phyloP scores from a whole-genome alignment of 345 rosid species.

The Bruguiera gymnorhiza region DNA sequence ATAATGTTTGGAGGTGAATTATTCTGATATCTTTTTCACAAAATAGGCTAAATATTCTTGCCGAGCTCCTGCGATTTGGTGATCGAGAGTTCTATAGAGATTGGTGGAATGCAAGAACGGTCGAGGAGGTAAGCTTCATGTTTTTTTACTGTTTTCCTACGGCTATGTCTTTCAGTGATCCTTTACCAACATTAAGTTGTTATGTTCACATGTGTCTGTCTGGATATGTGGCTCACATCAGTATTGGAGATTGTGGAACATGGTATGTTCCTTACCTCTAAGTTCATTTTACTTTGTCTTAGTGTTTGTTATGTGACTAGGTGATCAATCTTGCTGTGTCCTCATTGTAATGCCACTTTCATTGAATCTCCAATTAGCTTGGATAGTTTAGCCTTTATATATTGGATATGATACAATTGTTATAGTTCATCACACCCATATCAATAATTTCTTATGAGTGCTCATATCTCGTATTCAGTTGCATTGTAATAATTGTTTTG shows the following conservation, averaged over 20 bases:
- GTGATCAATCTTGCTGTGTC: neutral
- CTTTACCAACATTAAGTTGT: conserved; percentile 15
- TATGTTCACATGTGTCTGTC: neutral
- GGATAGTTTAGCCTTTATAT: neutral
- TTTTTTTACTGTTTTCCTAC: conserved; percentile 6
- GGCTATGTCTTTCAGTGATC: conserved; percentile 13
- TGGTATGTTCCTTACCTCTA: conserved; percentile 58
- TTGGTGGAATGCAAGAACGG: conserved; percentile 99
- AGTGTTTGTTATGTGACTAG: neutral
- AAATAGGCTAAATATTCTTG: conserved; percentile 88
- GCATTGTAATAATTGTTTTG: neutral
- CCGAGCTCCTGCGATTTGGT: conserved; percentile 93
- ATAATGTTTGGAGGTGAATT: neutral
- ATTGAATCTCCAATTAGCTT: neutral
- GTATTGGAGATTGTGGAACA: conserved; percentile 99
- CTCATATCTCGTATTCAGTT: no score
- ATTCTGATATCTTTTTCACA: neutral
- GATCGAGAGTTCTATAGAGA: conserved; percentile 97
- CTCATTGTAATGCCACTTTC: no score
- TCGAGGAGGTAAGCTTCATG: conserved; percentile 68
- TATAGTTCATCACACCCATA: no score
- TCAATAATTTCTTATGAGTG: neutral
- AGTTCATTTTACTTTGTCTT: neutral
- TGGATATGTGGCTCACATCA: conserved; percentile 42
- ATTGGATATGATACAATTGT: neutral